Evolutionary conservation across 78 protist genomes (phyloP), one percentile per base, ranked within the genome.

Genomic region (Dictyostelium purpureum): DNA sequence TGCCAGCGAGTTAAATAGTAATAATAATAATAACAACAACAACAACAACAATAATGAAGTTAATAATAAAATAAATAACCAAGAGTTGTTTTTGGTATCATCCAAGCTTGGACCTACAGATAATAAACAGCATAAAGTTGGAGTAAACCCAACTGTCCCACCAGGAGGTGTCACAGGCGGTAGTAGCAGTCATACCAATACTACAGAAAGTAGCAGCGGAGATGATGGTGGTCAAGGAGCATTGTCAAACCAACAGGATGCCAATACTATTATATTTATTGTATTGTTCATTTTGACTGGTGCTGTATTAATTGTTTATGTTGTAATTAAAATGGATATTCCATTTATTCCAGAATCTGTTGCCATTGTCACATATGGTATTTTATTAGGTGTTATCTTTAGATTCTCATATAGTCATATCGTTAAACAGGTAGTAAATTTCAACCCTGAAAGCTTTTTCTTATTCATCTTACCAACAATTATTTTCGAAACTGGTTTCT

Each of bases 401-500:
- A 70, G 91, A 73, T 75, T 75, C 49, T 26, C 81, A 10, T 35
- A 70, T n/a, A 79, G 88, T 33, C 77, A 73, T 4, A 57, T 78
- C n/a, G 75, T 76, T n/a, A 28, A 54, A 6, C 81, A 76, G 42
- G 88, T 88, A 12, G 83, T 65, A 16, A 69, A 61, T 21, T 92
- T 92, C 43, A 67, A 92, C 4, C 96, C 98, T 6, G 94, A 96
- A 42, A 26, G 40, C 10, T 98, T 98, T 93, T 98, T 96, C 76
- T 47, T 96, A 77, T 28, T 96, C 49, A 75, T 97, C n/a, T 71
- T 98, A 31, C 99, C 99, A 2, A 96, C 98, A 71, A 97, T 98
- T 73, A 95, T 98, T 6, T 96, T 98, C 59, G 98, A 97, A 45
- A 88, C 97, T 21, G 99, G 98, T 35, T 97, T 88, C 79, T 45